Percentiles rank a stretch among this genome's conserved stretches.
Conservation (phyloP, 768 basidiomycete genomes). For the Pleurotus citrinopileatus region DNA sequence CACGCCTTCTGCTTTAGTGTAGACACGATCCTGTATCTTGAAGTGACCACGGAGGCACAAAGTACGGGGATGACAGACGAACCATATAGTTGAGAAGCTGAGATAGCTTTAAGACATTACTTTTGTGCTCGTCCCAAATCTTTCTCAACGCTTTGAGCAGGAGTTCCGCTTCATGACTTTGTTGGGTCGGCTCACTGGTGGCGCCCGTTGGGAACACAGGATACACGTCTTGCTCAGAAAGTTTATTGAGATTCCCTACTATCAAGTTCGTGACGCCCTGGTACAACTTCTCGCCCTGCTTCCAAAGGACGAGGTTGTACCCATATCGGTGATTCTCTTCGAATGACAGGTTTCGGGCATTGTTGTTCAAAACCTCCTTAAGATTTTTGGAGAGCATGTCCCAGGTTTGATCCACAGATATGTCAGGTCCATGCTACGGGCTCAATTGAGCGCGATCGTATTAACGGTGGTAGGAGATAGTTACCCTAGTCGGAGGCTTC, state of each 20-base stretch:
- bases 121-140: slow-evolving; percentile 93
- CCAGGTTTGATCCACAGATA: slow-evolving; percentile 87
- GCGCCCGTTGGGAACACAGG: slow-evolving; percentile 81
- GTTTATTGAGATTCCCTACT: slow-evolving; percentile 74
- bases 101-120: slow-evolving; percentile 83
- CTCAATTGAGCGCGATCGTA: background rate
- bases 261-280: slow-evolving; percentile 80
- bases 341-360: slow-evolving; percentile 83
- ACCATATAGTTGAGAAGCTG: slow-evolving; percentile 98
- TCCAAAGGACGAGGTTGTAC: slow-evolving; percentile 91
- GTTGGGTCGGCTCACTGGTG: slow-evolving; percentile 65
- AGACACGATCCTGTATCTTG: slow-evolving; percentile 78
- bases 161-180: slow-evolving; percentile 79
- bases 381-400: slow-evolving; percentile 78
- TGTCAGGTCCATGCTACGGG: slow-evolving; percentile 64
- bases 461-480: background rate
- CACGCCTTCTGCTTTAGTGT: slow-evolving; percentile 70
- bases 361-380: slow-evolving; percentile 91
- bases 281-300: slow-evolving; percentile 83
- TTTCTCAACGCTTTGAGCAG: slow-evolving; percentile 78
- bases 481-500: background rate
- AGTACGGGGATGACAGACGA: slow-evolving; percentile 23
- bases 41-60: background rate
- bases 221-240: slow-evolving; percentile 73
- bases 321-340: slow-evolving; percentile 94